Evolutionary conservation across 371 early-diverging fungal species (phyloP), one percentile per base, ranked within the genome.

Genomic region (Rhizopus delemar): DNA sequence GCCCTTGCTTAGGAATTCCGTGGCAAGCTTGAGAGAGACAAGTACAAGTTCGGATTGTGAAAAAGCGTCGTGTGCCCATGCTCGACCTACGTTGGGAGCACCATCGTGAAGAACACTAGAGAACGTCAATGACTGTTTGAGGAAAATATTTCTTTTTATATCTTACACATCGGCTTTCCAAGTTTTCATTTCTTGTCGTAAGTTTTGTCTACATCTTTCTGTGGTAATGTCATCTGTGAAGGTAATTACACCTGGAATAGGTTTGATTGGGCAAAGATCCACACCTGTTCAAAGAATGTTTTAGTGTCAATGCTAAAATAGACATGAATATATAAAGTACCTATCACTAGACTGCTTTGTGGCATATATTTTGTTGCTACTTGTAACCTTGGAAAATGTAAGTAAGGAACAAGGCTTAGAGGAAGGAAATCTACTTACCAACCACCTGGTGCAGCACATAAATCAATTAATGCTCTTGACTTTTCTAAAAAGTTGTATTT

Each of bases 371-470:
- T 98, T 60, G 88, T 81, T 8, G 96, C 95, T 4, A 99, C 98
- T 74, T 99, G 98, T 62, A 96, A 83, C 85, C 85, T 85, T 53
- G 34, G 34, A n/a, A 3, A 8, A 39, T 28, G 31, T n/a, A 43
- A 9, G 8, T 31, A 48, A 35, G 28, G 63, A 52, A 69, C 62
- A 55, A 59, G 49, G 11, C 4, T 43, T 22, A 31, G 3, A 35
- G 6, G 62, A 43, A 33, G 31, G 3, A 46, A 28, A 55, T 33
- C 58, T 43, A 71, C 82, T 65, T 73, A 85, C 99, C 99, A 99
- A 73, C 99, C 99, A 81, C 99, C 99, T 22, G 99, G 99, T 5
- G 99, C 99, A 59, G 99, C 99, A 84, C 99, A 99, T 50, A 99
- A 85, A 89, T 99, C 99, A 56, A 99, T 93, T 41, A 98, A 78